These are phyloP conservation scores for Beta corolliflora DNA, from an alignment of 179 eudicot species.

Conservation along the genomic window DNA sequence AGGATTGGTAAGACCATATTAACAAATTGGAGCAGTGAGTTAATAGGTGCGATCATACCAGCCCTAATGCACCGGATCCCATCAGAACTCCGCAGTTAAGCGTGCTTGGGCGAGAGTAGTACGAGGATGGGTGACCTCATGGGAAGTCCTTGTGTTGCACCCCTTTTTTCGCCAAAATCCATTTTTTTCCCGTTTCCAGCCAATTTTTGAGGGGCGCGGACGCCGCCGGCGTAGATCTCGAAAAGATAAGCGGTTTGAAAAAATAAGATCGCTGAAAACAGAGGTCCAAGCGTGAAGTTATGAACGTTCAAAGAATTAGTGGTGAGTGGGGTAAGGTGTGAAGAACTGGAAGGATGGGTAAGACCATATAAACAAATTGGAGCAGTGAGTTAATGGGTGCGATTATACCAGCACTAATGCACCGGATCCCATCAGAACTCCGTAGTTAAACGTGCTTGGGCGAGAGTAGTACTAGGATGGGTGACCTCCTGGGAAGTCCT, in stretches of 20 bases:
- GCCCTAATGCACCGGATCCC: conserved; percentile 47
- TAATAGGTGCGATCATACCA: conserved; percentile 37
- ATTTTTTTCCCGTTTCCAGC: no score
- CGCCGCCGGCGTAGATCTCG: no score
- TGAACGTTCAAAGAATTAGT: no score
- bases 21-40: no score
- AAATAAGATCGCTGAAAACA: no score
- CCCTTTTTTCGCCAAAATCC: no score
- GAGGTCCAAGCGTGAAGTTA: no score
- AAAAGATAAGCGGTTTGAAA: no score
- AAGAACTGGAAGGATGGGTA: no score
- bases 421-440: conserved; percentile 48
- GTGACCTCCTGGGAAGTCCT: conserved; percentile 47
- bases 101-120: conserved; percentile 48
- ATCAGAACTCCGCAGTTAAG: conserved; percentile 47
- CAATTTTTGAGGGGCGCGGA: no score
- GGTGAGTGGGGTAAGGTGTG: no score
- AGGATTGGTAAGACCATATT: no score
- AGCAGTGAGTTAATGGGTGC: conserved; percentile 21
- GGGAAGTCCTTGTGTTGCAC: conserved; percentile 48
- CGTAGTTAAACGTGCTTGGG: conserved; percentile 46
- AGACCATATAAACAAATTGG: background rate
- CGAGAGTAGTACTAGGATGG: conserved; percentile 46
- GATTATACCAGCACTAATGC: conserved; percentile 47
- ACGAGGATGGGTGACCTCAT: conserved; percentile 50